phyloP scores from a whole-genome alignment of 176 grass and related monocot species.

The Bonia amplexicaulis region DNA sequence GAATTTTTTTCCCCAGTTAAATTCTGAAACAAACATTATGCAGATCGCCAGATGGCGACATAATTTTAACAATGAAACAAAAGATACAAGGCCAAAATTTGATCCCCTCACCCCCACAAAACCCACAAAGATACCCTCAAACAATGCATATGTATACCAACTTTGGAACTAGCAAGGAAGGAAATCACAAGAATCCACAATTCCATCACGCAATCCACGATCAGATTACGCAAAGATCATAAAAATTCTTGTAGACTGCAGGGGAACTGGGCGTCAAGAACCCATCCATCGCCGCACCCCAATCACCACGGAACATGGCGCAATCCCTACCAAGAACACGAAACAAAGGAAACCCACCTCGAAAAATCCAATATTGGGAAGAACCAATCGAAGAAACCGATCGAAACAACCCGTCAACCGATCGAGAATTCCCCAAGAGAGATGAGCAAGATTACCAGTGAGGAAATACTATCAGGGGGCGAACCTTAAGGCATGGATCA shows the following conservation, averaged over 20 bases:
- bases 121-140: neutral
- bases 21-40: neutral
- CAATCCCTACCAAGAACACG: conserved; percentile 16
- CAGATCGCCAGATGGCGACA: neutral
- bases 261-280: neutral
- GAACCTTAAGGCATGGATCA: conserved; percentile 13
- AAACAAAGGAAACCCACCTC: neutral
- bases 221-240: neutral
- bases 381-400: neutral
- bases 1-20: neutral
- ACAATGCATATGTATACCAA: neutral
- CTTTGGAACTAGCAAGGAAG: neutral
- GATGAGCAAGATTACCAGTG: conserved; percentile 8
- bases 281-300: conserved; percentile 14
- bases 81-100: conserved; percentile 1
- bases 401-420: neutral
- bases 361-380: neutral
- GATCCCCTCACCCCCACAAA: neutral
- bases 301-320: conserved; percentile 37
- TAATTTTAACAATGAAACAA: neutral
- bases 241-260: neutral
- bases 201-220: neutral
- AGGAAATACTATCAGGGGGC: neutral
- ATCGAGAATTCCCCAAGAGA: conserved; percentile 6
- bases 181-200: neutral